A percentile compares a stretch with the other conserved stretches of the same genome.
Conservation (phyloP, 306 rosid species). For the Citrullus colocynthis region DNA sequence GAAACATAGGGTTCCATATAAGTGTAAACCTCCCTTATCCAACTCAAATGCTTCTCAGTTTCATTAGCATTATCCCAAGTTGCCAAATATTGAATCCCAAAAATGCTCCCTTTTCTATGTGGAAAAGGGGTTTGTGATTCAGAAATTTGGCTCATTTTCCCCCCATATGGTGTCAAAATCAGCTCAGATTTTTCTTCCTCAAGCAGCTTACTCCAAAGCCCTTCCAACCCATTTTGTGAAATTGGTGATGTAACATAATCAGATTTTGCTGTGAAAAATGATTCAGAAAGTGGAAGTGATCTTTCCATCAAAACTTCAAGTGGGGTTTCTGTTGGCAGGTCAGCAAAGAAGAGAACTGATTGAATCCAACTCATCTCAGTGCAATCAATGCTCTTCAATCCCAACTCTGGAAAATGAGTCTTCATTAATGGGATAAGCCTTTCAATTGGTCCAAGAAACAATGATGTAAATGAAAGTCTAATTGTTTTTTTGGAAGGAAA, state of each 20-base stretch:
- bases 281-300: not conserved
- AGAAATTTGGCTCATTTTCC: slow-evolving; percentile 36
- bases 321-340: slow-evolving; percentile 23
- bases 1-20: slow-evolving; percentile 61
- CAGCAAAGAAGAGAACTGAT: slow-evolving; percentile 48
- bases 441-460: slow-evolving; percentile 32
- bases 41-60: slow-evolving; percentile 22
- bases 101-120: slow-evolving; percentile 48
- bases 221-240: slow-evolving; percentile 32
- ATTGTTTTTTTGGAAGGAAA: slow-evolving; percentile 6
- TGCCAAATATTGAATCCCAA: slow-evolving; percentile 33
- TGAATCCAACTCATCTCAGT: slow-evolving; percentile 49
- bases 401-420: slow-evolving; percentile 37
- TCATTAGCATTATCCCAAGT: slow-evolving; percentile 30
- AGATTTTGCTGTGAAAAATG: slow-evolving; percentile 20
- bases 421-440: slow-evolving; percentile 28
- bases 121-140: slow-evolving; percentile 57
- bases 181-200: slow-evolving; percentile 40
- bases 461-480: slow-evolving; percentile 26
- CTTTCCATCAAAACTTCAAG: slow-evolving; percentile 41
- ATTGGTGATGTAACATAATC: slow-evolving; percentile 41
- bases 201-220: slow-evolving; percentile 40
- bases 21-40: slow-evolving; percentile 44
- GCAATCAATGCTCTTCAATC: slow-evolving; percentile 25
- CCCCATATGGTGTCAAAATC: slow-evolving; percentile 63